Evolutionary conservation across 2,329 filamentous ascomycete genomes (phyloP).

Genomic region (Didymella pinodella): DNA sequence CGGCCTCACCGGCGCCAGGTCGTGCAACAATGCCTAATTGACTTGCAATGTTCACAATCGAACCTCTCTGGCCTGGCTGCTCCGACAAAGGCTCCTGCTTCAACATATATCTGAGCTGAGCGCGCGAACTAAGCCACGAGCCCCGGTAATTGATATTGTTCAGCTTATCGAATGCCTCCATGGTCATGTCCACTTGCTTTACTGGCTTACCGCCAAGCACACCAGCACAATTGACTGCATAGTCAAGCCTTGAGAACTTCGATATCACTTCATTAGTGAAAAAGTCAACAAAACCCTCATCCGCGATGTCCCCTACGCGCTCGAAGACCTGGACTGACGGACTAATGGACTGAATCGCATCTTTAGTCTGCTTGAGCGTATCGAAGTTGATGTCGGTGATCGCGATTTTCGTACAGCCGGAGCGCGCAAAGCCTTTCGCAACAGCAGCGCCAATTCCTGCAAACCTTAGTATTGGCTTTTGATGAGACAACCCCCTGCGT

Average conservation of each 20-base stretch:
- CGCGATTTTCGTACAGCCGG: conserved; percentile 61
- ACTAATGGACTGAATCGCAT: conserved; percentile 31
- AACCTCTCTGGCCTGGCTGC: conserved; percentile 47
- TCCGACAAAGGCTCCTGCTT: conserved; percentile 59
- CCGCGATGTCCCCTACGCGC: conserved; percentile 59
- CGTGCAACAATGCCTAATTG: conserved; percentile 57
- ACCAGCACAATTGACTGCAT: conserved; percentile 65
- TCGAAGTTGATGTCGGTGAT: conserved; percentile 62
- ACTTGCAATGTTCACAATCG: conserved; percentile 64
- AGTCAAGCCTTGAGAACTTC: conserved; percentile 61
- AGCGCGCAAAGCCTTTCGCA: conserved; percentile 58
- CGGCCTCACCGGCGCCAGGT: conserved; percentile 33
- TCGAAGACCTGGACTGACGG: conserved; percentile 44
- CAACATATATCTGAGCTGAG: conserved; percentile 61
- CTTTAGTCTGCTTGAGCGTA: conserved; percentile 48
- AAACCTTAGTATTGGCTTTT: conserved; percentile 3
- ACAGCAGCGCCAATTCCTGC: conserved; percentile 65
- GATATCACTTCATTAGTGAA: conserved; percentile 50
- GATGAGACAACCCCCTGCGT: neutral
- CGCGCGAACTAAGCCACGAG: conserved; percentile 64
- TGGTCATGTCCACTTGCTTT: conserved; percentile 57
- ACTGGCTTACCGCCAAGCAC: conserved; percentile 55
- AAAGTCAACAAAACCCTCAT: conserved; percentile 56
- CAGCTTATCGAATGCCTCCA: conserved; percentile 61
- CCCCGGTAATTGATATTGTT: conserved; percentile 66